A percentile compares a stretch with the other conserved stretches of the same genome.
Evolutionary conservation across 345 rosid species (phyloP).

Genomic region (Camelina laxa): DNA sequence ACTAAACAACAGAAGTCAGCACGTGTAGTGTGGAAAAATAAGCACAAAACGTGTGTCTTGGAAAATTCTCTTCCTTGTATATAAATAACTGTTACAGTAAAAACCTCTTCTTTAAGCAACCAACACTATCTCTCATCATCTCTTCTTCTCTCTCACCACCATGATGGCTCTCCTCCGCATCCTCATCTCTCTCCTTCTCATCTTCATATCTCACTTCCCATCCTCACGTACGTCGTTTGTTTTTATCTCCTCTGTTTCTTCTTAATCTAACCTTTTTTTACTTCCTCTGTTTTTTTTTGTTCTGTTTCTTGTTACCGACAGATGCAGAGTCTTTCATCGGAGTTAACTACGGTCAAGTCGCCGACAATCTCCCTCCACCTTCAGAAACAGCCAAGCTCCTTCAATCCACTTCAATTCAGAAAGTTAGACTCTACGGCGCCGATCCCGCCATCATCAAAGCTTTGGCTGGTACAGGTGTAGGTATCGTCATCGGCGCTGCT

Average conservation of each 20-base stretch:
- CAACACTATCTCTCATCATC: neutral
- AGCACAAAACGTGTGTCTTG: constrained; percentile 26
- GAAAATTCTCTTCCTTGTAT: neutral
- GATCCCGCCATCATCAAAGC: constrained; percentile 83
- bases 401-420: constrained; percentile 69
- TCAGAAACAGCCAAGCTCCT: constrained; percentile 82
- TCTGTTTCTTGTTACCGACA: constrained; percentile 22
- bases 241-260: neutral
- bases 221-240: constrained; percentile 48
- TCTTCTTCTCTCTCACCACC: constrained; percentile 27
- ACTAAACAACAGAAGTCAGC: constrained; percentile 2
- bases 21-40: constrained; percentile 37
- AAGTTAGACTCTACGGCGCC: constrained; percentile 78
- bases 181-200: constrained; percentile 43
- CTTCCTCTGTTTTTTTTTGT: constrained; percentile 9
- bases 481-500: constrained; percentile 76
- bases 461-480: constrained; percentile 76
- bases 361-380: constrained; percentile 93
- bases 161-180: constrained; percentile 40
- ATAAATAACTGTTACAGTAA: constrained; percentile 35
- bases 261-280: constrained; percentile 3
- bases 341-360: constrained; percentile 87
- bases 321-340: constrained; percentile 81
- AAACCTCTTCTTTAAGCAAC: constrained; percentile 8
- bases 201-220: constrained; percentile 40